Percentiles rank a stretch among this genome's conserved stretches.
Conservation (phyloP, 768 basidiomycete genomes). For the Postia placenta region DNA sequence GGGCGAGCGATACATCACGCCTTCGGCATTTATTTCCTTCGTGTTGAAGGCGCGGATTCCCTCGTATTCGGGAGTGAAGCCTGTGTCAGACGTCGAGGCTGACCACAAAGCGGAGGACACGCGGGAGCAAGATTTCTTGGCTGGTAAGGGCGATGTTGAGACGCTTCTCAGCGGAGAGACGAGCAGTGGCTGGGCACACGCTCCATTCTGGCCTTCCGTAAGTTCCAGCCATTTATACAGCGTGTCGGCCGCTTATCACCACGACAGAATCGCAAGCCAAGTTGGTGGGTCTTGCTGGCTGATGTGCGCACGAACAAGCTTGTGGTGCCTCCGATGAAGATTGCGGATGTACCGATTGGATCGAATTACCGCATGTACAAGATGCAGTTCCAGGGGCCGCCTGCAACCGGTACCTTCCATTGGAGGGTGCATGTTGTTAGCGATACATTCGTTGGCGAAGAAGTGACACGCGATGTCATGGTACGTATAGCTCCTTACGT, state of each 20-base stretch:
- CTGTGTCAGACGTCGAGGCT: constrained; percentile 32
- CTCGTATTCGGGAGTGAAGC: constrained; percentile 39
- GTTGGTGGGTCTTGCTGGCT: constrained; percentile 88
- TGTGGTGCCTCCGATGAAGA: constrained; percentile 81
- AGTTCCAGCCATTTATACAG: constrained; percentile 16
- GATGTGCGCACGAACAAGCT: constrained; percentile 82
- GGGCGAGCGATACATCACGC: constrained; percentile 83
- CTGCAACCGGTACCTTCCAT: constrained; percentile 73
- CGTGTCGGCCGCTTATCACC: neutral
- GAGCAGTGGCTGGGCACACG: constrained; percentile 68
- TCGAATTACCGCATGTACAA: constrained; percentile 75
- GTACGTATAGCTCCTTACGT: constrained; percentile 36
- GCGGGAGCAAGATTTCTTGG: constrained; percentile 63
- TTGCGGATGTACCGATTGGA: constrained; percentile 71
- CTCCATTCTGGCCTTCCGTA: constrained; percentile 89
- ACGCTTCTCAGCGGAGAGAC: constrained; percentile 39
- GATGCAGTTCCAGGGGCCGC: constrained; percentile 93
- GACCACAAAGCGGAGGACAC: constrained; percentile 44
- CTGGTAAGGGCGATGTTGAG: constrained; percentile 55
- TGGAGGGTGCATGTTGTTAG: constrained; percentile 86
- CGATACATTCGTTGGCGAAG: constrained; percentile 86
- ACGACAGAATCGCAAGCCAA: constrained; percentile 73
- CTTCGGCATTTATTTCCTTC: constrained; percentile 83
- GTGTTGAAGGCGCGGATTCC: constrained; percentile 75
- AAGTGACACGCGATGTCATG: constrained; percentile 61